A percentile compares a stretch with the other conserved stretches of the same genome.
These are phyloP conservation scores for Boechera divaricarpa DNA, from an alignment of 345 rosid species.

Conservation along the genomic window DNA sequence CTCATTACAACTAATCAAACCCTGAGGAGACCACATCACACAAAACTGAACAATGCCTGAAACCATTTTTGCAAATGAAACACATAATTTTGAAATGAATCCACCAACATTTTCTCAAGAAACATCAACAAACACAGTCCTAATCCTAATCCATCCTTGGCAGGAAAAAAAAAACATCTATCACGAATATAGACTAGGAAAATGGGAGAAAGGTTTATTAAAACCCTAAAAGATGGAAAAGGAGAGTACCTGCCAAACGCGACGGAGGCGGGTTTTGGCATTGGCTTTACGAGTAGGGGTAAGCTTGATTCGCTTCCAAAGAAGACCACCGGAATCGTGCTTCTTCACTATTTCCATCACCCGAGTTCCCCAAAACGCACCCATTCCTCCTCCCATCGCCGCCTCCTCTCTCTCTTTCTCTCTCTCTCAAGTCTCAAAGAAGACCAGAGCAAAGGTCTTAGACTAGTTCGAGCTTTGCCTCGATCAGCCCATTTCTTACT, in stretches of 20 bases:
- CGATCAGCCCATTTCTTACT: conserved; percentile 21
- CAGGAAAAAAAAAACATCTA: too few relatives aligned
- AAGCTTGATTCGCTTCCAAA: conserved; percentile 95
- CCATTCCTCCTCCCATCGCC: conserved; percentile 48
- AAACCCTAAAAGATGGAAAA: conserved; percentile 30
- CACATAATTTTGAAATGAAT: background rate
- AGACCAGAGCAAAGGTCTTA: conserved; percentile 59
- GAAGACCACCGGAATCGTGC: conserved; percentile 90
- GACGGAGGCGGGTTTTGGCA: conserved; percentile 93
- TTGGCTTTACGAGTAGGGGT: conserved; percentile 93
- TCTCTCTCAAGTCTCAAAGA: conserved; percentile 7
- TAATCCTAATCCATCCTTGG: background rate
- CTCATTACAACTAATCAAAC: background rate
- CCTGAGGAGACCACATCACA: conserved; percentile 5
- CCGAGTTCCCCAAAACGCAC: conserved; percentile 85
- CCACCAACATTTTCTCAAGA: background rate
- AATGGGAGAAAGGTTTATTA: background rate
- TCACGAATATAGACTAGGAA: background rate
- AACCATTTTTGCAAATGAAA: background rate
- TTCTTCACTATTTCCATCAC: conserved; percentile 94
- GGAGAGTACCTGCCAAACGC: conserved; percentile 85
- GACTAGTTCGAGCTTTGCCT: conserved; percentile 51
- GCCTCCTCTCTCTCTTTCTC: conserved; percentile 40
- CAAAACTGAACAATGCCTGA: background rate
- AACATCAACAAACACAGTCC: background rate